Evolutionary conservation across 441 rosid species (phyloP), one percentile per base, ranked within the genome.

Genomic region (Croton laevigatus): DNA sequence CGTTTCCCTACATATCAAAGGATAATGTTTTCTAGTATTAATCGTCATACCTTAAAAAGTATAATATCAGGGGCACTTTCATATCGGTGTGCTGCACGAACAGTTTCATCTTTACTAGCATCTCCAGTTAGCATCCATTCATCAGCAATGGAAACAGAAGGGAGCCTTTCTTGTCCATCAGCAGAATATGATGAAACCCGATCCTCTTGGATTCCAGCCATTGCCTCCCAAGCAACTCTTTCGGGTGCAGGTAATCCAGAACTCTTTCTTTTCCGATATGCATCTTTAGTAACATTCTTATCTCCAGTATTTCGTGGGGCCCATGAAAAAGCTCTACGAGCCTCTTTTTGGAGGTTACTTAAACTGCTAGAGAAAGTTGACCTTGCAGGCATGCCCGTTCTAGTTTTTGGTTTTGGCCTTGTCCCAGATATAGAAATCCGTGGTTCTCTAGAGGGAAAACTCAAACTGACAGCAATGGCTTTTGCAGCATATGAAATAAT

Each of bases 301-400:
- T 88, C 97, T 73, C 87, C 94, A 73, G 85, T 79, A 80, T 95
- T 89, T 71, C 97, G 89, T 71, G 98, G 98, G 72, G 96, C 84
- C 98, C 99, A 93, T 75, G 99, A 93, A 79, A 95, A 93, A 78
- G 98, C 99, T 76, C 97, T 86, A 23, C 99, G 97, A 70, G 98
- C 98, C 88, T 88, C 98, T 78, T 89, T 95, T 75, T 93, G 97
- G 78, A 95, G 85, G 85, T 88, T 91, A 82, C 86, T 95, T 82
- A 92, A 85, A 85, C 98, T 92, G 81, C 84, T 92, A 53, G 91
- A 79, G 75, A 95, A 92, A 65, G 96, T 85, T 66, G 87, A 81
- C 88, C 79, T 87, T 52, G 82, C 79, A 59, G 92, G 82, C 40
- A 59, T 87, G 71, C 83, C 89, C 61, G 85, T 69, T 84, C 84